These are phyloP conservation scores for Geopyxis carbonaria DNA, from an alignment of 495 filamentous ascomycete genomes.

Conservation along the genomic window DNA sequence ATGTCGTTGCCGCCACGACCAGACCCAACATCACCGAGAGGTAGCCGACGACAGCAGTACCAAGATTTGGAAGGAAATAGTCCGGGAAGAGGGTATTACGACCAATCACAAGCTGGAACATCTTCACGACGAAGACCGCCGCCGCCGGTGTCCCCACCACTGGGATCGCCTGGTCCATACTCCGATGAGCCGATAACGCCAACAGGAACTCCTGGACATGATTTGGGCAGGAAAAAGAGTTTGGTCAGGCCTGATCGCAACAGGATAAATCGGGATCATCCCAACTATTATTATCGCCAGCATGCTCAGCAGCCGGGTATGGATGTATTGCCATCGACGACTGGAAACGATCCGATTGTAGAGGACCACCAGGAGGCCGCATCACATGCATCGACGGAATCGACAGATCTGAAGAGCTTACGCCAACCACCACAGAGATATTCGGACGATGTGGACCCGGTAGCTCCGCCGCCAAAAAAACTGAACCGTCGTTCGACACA, in stretches of 20 bases:
- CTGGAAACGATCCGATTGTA: slow-evolving; percentile 72
- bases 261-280: slow-evolving; percentile 63
- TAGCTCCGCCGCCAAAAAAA: slow-evolving; percentile 21
- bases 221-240: slow-evolving; percentile 57
- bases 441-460: slow-evolving; percentile 11
- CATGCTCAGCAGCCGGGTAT: slow-evolving; percentile 68
- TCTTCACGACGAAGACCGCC: not conserved
- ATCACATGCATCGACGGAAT: slow-evolving; percentile 27
- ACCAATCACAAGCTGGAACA: not conserved
- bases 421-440: slow-evolving; percentile 24
- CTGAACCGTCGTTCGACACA: slow-evolving; percentile 35
- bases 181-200: slow-evolving; percentile 7
- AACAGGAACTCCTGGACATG: slow-evolving; percentile 25
- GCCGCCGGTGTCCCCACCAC: slow-evolving; percentile 1
- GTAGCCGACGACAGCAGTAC: not conserved
- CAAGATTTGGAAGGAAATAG: slow-evolving; percentile 1
- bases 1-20: slow-evolving; percentile 7
- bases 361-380: slow-evolving; percentile 48
- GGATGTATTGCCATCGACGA: slow-evolving; percentile 71
- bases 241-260: slow-evolving; percentile 77
- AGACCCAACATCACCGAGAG: not conserved
- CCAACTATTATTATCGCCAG: slow-evolving; percentile 85
- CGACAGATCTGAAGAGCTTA: slow-evolving; percentile 35
- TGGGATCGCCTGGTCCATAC: slow-evolving; percentile 18
- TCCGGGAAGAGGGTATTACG: not conserved